Conservation (phyloP, 1,139 yeast species). For the Kluyveromyces marxianus region DNA sequence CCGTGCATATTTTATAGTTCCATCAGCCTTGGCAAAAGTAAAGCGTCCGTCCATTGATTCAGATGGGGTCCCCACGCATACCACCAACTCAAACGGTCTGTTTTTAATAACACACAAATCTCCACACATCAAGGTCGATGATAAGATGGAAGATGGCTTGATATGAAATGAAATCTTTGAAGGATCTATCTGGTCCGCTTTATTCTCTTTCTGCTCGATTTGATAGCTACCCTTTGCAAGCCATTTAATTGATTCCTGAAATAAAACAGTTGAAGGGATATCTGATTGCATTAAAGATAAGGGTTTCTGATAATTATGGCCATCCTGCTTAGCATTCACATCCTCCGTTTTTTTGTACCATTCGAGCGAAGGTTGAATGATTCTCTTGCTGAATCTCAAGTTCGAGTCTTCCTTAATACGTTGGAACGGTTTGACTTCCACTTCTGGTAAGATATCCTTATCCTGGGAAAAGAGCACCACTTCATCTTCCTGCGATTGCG, state of each 20-base stretch:
- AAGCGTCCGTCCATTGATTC: slow-evolving; percentile 40
- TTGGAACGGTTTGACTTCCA: slow-evolving; percentile 19
- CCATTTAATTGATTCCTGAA: slow-evolving; percentile 1
- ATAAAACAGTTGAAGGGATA: not conserved
- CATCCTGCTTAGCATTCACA: slow-evolving; percentile 5
- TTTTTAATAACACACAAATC: slow-evolving; percentile 39
- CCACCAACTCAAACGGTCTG: slow-evolving; percentile 34
- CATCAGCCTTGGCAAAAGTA: slow-evolving; percentile 49
- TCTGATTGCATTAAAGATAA: not conserved
- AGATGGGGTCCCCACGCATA: slow-evolving; percentile 39
- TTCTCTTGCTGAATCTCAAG: slow-evolving; percentile 17
- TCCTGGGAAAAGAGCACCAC: slow-evolving; percentile 15
- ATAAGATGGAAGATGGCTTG: slow-evolving; percentile 11
- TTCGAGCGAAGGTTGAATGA: slow-evolving; percentile 20
- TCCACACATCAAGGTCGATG: slow-evolving; percentile 34
- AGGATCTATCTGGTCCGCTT: slow-evolving; percentile 1
- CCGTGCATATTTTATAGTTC: slow-evolving; percentile 46
- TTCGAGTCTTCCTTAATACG: slow-evolving; percentile 16
- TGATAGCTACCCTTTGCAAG: not conserved
- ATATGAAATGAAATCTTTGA: slow-evolving; percentile 4
- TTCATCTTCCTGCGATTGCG: slow-evolving; percentile 7
- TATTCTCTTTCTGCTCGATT: not conserved
- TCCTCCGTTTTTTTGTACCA: slow-evolving; percentile 16
- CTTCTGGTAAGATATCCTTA: slow-evolving; percentile 23
- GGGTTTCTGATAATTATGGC: too few species aligned